Base-by-base conservation (phyloP, 2,329 filamentous ascomycete genomes). In the Epichloe brachyelytri region DNA sequence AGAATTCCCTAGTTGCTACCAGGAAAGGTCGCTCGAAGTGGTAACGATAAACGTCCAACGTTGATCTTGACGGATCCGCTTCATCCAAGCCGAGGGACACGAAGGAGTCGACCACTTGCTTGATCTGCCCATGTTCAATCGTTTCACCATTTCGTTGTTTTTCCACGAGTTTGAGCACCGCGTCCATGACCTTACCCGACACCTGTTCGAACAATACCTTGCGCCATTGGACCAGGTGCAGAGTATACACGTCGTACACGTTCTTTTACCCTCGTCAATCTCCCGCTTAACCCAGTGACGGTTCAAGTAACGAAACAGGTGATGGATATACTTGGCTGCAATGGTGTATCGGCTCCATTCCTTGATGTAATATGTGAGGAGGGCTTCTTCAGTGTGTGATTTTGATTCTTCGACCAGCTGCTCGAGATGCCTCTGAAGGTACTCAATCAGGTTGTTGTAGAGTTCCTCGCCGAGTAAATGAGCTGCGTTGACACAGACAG, bases 211-310 rank as follows among this genome's bases (percentile, higher is more conserved):
- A 98, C 61, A 98, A 83, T 53, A 95, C 88, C 58, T 86, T 80
- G 58, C 90, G 89, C 93, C 93, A 98, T 63, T 91, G 88, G 19
- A 97, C 93, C 40, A 98, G 74, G 61, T 98, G 93, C 37, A 98
- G 73, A 0, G 93, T 98, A 69, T 98, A 98, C 46, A 98, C 93
- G 66, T 98, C 93, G 67, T 94, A 97, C 7, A 97, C 87, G 62
- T 91, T 87, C 74, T 97, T 96, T 98, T 97, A 36, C 93, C 93
- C 68, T 98, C 93, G 56, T 98, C 93, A 71, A 98, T 95, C 71
- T 98, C 93, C 33, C 93, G 79, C 76, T 96, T 98, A 2, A 98
- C 93, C 93, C 94, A 98, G 70, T 98, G 93, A 33, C 93, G 82
- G 64, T 98, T 98, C 26, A 98, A 80, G 64, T 98, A 98, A 50